These are phyloP conservation scores for Collybia sp. DNA, from an alignment of 768 basidiomycete species.

Conservation along the genomic window DNA sequence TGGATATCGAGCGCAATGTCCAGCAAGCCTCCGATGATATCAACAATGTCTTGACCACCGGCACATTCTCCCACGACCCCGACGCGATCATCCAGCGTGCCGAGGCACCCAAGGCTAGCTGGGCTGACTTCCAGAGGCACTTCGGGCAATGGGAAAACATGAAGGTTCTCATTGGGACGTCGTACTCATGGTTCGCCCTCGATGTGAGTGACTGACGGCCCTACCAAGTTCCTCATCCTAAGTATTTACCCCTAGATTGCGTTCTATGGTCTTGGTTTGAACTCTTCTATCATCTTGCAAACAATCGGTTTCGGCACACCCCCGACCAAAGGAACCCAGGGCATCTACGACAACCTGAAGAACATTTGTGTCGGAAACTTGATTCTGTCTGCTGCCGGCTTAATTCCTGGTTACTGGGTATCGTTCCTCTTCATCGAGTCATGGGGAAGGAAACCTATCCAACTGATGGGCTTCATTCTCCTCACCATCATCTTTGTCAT, in stretches of 20 bases:
- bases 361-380: constrained; percentile 74
- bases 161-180: constrained; percentile 73
- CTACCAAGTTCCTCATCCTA: neutral
- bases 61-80: too few species aligned
- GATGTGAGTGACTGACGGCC: constrained; percentile 45
- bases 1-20: constrained; percentile 88
- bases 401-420: constrained; percentile 81
- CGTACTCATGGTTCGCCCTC: constrained; percentile 88
- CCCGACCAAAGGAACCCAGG: constrained; percentile 21
- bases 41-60: constrained; percentile 47
- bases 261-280: constrained; percentile 86
- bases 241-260: constrained; percentile 48
- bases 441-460: constrained; percentile 82
- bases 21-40: constrained; percentile 73
- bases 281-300: constrained; percentile 69
- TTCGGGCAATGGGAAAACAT: constrained; percentile 74
- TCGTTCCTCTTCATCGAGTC: constrained; percentile 61
- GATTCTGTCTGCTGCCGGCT: constrained; percentile 70
- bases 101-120: constrained; percentile 63
- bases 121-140: constrained; percentile 61
- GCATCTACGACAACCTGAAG: constrained; percentile 52
- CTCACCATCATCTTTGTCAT: constrained; percentile 64
- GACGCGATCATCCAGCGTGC: too few species aligned
- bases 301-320: constrained; percentile 71
- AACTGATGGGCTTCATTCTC: constrained; percentile 69